Percentiles rank a stretch among this genome's conserved stretches.
phyloP scores from a whole-genome alignment of 495 filamentous ascomycete species.

The Daldinia concentrica region DNA sequence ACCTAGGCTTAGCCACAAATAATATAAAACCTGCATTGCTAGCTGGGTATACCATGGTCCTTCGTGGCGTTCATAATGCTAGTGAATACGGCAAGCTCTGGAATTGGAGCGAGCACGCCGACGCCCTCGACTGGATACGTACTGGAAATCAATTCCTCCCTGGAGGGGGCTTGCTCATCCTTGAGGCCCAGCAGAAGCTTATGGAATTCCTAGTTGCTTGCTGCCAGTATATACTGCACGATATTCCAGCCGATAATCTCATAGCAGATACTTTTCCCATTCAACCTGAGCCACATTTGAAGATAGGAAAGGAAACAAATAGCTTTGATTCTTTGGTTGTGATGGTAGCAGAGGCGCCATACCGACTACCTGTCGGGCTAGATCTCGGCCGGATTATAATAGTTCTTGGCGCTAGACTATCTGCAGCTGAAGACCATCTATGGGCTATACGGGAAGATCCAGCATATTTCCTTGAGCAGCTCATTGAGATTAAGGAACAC shows the following conservation, averaged over 20 bases:
- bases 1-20: slow-evolving; percentile 46
- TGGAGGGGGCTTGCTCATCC: slow-evolving; percentile 57
- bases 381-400: slow-evolving; percentile 55
- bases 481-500: slow-evolving; percentile 58
- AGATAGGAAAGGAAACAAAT: slow-evolving; percentile 33
- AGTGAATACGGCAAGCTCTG: slow-evolving; percentile 58
- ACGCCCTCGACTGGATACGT: slow-evolving; percentile 48
- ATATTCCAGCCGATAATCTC: slow-evolving; percentile 43
- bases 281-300: slow-evolving; percentile 50
- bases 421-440: slow-evolving; percentile 61
- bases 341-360: slow-evolving; percentile 61
- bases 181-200: slow-evolving; percentile 60
- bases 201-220: slow-evolving; percentile 57
- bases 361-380: slow-evolving; percentile 55
- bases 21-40: slow-evolving; percentile 52
- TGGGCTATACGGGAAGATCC: slow-evolving; percentile 67
- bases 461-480: slow-evolving; percentile 56
- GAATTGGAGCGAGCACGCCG: slow-evolving; percentile 52
- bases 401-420: slow-evolving; percentile 42
- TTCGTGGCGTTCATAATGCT: slow-evolving; percentile 49
- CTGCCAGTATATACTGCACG: slow-evolving; percentile 57
- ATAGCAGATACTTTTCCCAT: slow-evolving; percentile 37
- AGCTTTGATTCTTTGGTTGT: slow-evolving; percentile 37
- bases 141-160: slow-evolving; percentile 46
- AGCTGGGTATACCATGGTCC: slow-evolving; percentile 53